Conservation (phyloP, 2,329 filamentous ascomycete species). For the Aspergillus uvarum region DNA sequence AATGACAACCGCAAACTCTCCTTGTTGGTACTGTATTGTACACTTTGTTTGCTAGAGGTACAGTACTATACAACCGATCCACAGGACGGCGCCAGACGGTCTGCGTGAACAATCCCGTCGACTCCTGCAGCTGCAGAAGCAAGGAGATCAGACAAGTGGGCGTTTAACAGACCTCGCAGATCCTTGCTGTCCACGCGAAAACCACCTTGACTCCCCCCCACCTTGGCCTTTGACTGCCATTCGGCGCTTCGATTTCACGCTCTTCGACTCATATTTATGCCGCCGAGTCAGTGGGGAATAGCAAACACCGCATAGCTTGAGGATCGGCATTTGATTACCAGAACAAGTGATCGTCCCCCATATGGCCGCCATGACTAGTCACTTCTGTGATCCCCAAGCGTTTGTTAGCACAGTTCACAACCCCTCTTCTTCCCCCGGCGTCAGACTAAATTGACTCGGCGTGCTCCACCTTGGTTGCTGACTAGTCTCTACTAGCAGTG, state of each 20-base stretch:
- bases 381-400: not conserved
- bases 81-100: no score
- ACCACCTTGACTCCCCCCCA: not conserved
- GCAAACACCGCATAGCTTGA: not conserved
- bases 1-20: no score
- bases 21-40: no score
- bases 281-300: not conserved
- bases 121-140: slow-evolving; percentile 9
- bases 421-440: not conserved
- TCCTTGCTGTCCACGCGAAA: slow-evolving; percentile 25
- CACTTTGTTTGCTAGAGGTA: no score
- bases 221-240: not conserved
- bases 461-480: not conserved
- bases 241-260: not conserved
- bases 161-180: slow-evolving; percentile 11
- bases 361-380: not conserved
- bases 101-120: not conserved
- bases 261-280: not conserved
- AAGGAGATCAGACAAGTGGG: slow-evolving; percentile 4
- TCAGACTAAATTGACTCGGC: not conserved
- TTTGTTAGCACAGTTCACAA: not conserved
- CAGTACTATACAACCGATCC: no score
- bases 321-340: not conserved
- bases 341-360: not conserved
- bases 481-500: not conserved